phyloP scores from a whole-genome alignment of 2,329 filamentous ascomycete genomes.

The Biscogniauxia marginata region DNA sequence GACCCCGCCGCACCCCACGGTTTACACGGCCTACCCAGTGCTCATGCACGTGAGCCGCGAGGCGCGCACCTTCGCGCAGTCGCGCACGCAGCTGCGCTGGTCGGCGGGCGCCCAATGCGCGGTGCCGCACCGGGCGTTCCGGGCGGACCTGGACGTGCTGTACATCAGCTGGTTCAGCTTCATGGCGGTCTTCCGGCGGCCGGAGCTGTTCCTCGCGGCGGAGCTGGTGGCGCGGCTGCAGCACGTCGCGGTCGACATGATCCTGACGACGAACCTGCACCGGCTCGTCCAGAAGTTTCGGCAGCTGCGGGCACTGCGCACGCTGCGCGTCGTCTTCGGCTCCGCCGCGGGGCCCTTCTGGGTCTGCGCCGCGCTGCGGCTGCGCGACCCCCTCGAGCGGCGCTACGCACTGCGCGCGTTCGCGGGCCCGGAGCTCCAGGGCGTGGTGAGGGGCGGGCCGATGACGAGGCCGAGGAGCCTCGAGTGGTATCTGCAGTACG shows the following conservation, averaged over 20 bases:
- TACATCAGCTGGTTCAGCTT: constrained; percentile 9
- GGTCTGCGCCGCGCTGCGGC: background rate
- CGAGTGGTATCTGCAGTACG: background rate
- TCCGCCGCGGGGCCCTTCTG: background rate
- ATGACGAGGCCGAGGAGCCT: background rate
- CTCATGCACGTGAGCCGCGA: constrained; percentile 15
- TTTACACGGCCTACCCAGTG: constrained; percentile 10
- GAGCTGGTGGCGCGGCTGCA: background rate
- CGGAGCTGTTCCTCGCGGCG: background rate
- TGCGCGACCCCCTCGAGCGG: background rate
- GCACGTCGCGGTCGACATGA: constrained; percentile 10
- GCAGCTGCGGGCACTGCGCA: constrained; percentile 1
- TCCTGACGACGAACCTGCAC: background rate
- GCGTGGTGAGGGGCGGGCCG: background rate
- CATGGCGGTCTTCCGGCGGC: constrained; percentile 3
- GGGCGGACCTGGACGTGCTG: constrained; percentile 17
- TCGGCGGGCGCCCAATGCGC: background rate
- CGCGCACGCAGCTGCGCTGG: background rate
- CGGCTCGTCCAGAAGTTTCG: constrained; percentile 2
- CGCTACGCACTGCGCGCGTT: constrained; percentile 3
- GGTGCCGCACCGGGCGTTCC: constrained; percentile 12
- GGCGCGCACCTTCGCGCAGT: constrained; percentile 4
- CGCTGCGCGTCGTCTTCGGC: constrained; percentile 4
- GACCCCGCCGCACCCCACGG: background rate
- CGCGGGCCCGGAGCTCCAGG: background rate